These are phyloP conservation scores for Zizania palustris DNA, from an alignment of 202 grass and related monocot species.

Conservation along the genomic window DNA sequence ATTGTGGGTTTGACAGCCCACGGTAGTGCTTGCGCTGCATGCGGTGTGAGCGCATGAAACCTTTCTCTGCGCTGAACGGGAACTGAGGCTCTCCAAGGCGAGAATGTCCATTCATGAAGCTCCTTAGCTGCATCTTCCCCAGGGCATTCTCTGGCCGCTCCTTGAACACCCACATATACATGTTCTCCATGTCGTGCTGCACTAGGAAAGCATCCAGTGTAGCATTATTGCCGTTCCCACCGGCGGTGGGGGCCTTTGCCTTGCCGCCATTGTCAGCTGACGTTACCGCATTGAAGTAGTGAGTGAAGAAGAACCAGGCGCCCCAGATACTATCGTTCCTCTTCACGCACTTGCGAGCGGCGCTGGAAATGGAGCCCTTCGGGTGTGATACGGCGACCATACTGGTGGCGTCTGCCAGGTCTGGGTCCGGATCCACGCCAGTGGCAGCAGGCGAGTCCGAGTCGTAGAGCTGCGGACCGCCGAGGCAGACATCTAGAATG, in stretches of 20 bases:
- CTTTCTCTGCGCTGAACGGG: conserved; percentile 82
- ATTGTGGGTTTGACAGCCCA: conserved; percentile 85
- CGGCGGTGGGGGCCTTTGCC: conserved; percentile 40
- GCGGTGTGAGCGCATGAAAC: conserved; percentile 81
- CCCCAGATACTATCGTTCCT: conserved; percentile 95
- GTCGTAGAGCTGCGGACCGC: conserved; percentile 70
- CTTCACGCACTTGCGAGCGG: conserved; percentile 78
- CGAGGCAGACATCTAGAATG: conserved; percentile 81
- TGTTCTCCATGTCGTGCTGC: conserved; percentile 98
- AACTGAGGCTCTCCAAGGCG: conserved; percentile 91
- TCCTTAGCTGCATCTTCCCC: conserved; percentile 95
- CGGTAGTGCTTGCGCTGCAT: conserved; percentile 98
- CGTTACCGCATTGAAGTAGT: conserved; percentile 89
- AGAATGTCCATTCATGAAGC: conserved; percentile 97
- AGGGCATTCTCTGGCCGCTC: conserved; percentile 86
- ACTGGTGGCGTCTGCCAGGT: conserved; percentile 13
- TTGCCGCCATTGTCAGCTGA: conserved; percentile 57
- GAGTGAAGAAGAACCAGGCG: conserved; percentile 97
- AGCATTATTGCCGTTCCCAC: conserved; percentile 60
- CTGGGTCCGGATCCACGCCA: conserved; percentile 7
- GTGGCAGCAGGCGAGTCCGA: conserved; percentile 53
- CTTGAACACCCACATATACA: conserved; percentile 98
- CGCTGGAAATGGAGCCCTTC: conserved; percentile 55
- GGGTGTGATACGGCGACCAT: conserved; percentile 42
- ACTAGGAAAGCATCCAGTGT: conserved; percentile 83